These are phyloP conservation scores for Prunus dulcis DNA, from an alignment of 306 rosid genomes.

Conservation along the genomic window DNA sequence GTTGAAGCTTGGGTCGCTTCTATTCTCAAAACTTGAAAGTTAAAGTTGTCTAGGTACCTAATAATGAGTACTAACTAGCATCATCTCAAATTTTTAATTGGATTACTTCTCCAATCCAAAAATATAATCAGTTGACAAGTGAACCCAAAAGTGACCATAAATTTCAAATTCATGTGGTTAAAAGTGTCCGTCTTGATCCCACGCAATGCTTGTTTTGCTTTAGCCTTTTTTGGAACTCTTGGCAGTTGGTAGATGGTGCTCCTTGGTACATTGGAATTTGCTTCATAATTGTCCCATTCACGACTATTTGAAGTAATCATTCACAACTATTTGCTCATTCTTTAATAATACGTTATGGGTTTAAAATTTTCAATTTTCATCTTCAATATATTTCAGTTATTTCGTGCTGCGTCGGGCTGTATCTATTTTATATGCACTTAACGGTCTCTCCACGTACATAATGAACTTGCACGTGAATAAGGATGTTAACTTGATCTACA, in stretches of 20 bases:
- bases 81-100: background rate
- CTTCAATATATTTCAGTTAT: too few species aligned
- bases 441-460: rapidly evolving
- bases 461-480: rapidly evolving
- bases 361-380: too few species aligned
- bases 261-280: too few species aligned
- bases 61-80: background rate
- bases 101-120: constrained; percentile 10
- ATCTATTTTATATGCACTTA: too few species aligned
- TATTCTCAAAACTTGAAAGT: constrained; percentile 6
- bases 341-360: too few species aligned
- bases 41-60: constrained; percentile 3
- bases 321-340: too few species aligned
- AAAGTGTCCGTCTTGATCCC: background rate
- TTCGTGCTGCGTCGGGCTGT: rapidly evolving
- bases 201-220: background rate
- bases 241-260: too few species aligned
- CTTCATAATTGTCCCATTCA: too few species aligned
- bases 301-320: too few species aligned
- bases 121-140: background rate
- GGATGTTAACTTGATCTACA: too few species aligned
- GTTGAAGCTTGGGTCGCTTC: background rate
- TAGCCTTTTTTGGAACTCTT: too few species aligned
- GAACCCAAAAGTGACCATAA: background rate
- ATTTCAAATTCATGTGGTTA: constrained; percentile 1